Conservation (phyloP, 2,329 filamentous ascomycete species). For the Lachnellula suecica region DNA sequence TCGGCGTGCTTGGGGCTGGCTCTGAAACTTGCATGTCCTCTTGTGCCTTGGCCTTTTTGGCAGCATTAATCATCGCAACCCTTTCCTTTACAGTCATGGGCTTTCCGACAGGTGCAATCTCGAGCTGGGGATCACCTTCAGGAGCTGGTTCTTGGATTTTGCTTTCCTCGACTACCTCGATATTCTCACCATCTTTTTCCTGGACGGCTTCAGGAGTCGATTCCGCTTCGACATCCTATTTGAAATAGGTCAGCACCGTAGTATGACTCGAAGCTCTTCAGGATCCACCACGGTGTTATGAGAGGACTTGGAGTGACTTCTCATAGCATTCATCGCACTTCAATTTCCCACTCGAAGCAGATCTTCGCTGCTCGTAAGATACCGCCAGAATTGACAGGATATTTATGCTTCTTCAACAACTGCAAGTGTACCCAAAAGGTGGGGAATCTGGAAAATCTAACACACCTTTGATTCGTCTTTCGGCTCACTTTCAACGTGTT, state of each 20-base stretch:
- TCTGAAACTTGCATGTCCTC: slow-evolving; percentile 2
- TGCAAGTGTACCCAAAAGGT: neutral
- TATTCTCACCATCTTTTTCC: no score
- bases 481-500: neutral
- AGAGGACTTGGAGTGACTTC: no score
- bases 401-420: no score
- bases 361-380: no score
- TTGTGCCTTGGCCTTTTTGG: slow-evolving; percentile 3
- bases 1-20: slow-evolving; percentile 4
- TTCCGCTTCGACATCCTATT: neutral
- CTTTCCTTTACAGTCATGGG: no score
- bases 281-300: no score
- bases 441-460: neutral
- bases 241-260: no score
- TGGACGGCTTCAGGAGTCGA: slow-evolving; percentile 8
- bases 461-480: neutral
- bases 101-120: neutral
- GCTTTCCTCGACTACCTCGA: slow-evolving; percentile 7
- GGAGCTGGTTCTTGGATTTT: slow-evolving; percentile 5
- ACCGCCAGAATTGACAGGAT: no score
- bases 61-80: slow-evolving; percentile 1
- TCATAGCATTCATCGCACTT: no score
- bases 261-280: neutral
- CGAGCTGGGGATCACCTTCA: slow-evolving; percentile 6
- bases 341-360: no score